These are phyloP conservation scores for Psilocybe subaeruginosa DNA, from an alignment of 768 basidiomycete species.

Conservation along the genomic window DNA sequence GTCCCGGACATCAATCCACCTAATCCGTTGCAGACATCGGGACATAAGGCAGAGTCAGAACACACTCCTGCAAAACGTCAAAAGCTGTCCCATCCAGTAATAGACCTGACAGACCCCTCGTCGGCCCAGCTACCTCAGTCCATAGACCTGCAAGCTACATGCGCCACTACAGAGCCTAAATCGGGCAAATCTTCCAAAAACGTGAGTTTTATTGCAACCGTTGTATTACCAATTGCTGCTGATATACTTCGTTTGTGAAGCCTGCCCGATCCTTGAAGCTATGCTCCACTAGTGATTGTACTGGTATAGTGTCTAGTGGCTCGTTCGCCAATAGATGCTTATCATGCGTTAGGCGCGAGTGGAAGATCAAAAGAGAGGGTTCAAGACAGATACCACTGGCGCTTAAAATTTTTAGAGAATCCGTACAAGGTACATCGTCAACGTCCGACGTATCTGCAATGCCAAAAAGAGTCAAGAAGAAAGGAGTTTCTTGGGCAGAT, in stretches of 20 bases:
- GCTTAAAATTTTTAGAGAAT: not conserved
- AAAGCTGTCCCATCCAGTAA: constrained; percentile 12
- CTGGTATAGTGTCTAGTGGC: constrained; percentile 18
- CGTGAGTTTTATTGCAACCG: not conserved
- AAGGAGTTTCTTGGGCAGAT: constrained; percentile 40
- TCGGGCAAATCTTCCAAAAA: constrained; percentile 1
- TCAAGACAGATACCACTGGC: not conserved
- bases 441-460: not conserved
- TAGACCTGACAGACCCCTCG: constrained; percentile 1
- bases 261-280: constrained; percentile 17
- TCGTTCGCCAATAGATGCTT: constrained; percentile 19
- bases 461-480: constrained; percentile 21
- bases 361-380: constrained; percentile 15
- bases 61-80: constrained; percentile 12
- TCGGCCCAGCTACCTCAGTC: not conserved
- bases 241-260: not conserved
- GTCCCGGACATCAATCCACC: not conserved
- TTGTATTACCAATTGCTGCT: not conserved
- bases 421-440: not conserved
- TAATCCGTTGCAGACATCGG: too few relatives aligned
- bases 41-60: not conserved
- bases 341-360: constrained; percentile 17
- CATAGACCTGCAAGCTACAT: not conserved
- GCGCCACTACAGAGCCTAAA: not conserved
- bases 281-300: constrained; percentile 22